These are phyloP conservation scores for Entomortierella chlamydospora DNA, from an alignment of 192 early-diverging fungal genomes.

Conservation along the genomic window DNA sequence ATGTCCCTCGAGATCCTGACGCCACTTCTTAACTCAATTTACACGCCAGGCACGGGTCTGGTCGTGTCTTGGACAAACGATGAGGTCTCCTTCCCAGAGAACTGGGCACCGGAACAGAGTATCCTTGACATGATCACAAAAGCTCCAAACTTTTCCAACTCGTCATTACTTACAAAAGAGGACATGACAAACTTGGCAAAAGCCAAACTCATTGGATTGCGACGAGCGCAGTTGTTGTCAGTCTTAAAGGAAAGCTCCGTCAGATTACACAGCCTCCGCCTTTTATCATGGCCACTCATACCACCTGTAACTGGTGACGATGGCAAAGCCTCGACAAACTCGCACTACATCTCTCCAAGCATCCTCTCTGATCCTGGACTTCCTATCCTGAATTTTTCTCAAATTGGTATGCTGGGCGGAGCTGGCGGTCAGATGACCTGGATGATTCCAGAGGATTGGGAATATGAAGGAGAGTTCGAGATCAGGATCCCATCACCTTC, in stretches of 20 bases:
- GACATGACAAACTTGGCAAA: constrained; percentile 34
- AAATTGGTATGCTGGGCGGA: constrained; percentile 2
- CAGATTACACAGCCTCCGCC: constrained; percentile 12
- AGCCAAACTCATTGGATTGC: constrained; percentile 18
- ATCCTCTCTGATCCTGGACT: constrained; percentile 24
- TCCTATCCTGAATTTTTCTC: constrained; percentile 12
- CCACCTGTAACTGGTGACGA: background rate
- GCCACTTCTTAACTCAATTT: constrained; percentile 30
- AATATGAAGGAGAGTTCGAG: constrained; percentile 48
- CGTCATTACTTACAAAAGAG: constrained; percentile 13
- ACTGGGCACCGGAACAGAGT: constrained; percentile 20
- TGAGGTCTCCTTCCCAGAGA: constrained; percentile 7
- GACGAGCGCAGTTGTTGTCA: background rate
- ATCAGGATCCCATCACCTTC: constrained; percentile 21
- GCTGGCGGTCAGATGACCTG: constrained; percentile 22
- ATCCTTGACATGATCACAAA: constrained; percentile 24
- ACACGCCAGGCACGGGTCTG: constrained; percentile 25
- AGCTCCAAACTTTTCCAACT: constrained; percentile 16
- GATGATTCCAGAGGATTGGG: constrained; percentile 48
- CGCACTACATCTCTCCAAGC: constrained; percentile 1
- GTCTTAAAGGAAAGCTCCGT: constrained; percentile 26
- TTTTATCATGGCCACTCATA: constrained; percentile 27
- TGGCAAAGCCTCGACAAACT: background rate
- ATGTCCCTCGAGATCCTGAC: constrained; percentile 22
- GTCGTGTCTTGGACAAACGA: constrained; percentile 41